Base-by-base conservation (phyloP, 2,329 filamentous ascomycete species). In the Monilinia vaccinii-corymbosi region DNA sequence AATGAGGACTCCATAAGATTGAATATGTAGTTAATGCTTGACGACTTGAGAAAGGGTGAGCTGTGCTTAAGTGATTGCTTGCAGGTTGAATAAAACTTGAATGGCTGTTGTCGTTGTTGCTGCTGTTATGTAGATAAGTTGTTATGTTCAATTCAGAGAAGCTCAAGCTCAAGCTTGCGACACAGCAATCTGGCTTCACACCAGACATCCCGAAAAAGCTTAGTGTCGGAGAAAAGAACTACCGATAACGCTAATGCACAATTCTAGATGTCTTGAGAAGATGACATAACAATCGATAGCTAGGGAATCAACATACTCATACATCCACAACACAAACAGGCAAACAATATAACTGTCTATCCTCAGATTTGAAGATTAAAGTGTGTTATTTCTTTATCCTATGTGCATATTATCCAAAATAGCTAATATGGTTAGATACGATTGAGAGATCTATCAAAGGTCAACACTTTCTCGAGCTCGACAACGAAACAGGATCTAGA, bases 1-100 rank as follows among this genome's bases (percentile, higher is more conserved):
- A 96, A 79, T 80, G 89, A 90, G 72, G 85, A 83, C 83, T 88
- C 86, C 86, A 89, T 89, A 78, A 79, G 80, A 70, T 66, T 66
- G 55, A 58, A 62, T n/a, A 36, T 55, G 53, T 51, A 46, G 28
- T 11, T 23, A 45, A 46, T 36, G 5, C 14, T 49, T 16, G 46
- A 18, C 51, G 4, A 47, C 38, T 18, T 49, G 16, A n/a, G 16
- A 38, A 25, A 31, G 32, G 13, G 8, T 7, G 7, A 18, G 5
- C 36, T 16, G 1, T n/a, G 23, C 13, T 40, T 31, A n/a, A 18
- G 42, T 25, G n/a, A 38, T 51, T 60, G 44, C 13, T 34, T 49
- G 25, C 13, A 5, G 6, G n/a, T 34, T 47, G n/a, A 47, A 40
- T 51, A 56, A 40, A 31, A 36, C 28, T 36, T 31, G 44, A 13